These are phyloP conservation scores for Aphanomyces invadans DNA, from an alignment of 352 stramenopile species.

Conservation along the genomic window DNA sequence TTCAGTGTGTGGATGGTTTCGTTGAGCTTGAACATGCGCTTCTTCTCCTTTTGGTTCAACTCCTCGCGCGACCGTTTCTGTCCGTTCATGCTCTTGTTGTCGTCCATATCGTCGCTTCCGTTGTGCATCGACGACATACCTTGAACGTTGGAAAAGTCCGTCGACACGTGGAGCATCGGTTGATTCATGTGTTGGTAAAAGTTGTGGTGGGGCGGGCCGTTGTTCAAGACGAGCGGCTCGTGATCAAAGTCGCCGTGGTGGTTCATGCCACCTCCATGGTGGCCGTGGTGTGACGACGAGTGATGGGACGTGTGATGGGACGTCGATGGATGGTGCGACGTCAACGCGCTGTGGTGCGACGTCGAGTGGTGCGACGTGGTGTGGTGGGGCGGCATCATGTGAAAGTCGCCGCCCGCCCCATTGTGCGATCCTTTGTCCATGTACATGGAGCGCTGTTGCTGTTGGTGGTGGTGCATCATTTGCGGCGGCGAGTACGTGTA, in stretches of 20 bases:
- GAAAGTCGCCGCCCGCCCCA: conserved; percentile 25
- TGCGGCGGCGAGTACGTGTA: conserved; percentile 44
- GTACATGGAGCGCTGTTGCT: conserved; percentile 35
- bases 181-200: conserved; percentile 52
- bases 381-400: conserved; percentile 35
- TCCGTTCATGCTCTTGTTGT: conserved; percentile 23
- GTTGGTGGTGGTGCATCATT: conserved; percentile 30
- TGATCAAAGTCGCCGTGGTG: conserved; percentile 48
- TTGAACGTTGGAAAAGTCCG: conserved; percentile 36
- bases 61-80: conserved; percentile 61
- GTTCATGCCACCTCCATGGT: conserved; percentile 29
- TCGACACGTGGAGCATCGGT: conserved; percentile 60
- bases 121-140: conserved; percentile 26
- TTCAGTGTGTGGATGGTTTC: conserved; percentile 78
- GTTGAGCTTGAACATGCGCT: conserved; percentile 86
- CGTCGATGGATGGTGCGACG: conserved; percentile 34
- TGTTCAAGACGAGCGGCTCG: conserved; percentile 64
- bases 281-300: conserved; percentile 35
- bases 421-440: conserved; percentile 27
- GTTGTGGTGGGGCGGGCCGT: conserved; percentile 40
- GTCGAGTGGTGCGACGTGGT: conserved; percentile 28
- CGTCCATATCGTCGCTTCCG: conserved; percentile 33
- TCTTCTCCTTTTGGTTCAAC: conserved; percentile 82
- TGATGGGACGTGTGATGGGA: conserved; percentile 24
- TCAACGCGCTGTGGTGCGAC: conserved; percentile 28